Evolutionary conservation across 805 yeast species (phyloP).

Genomic region (Candida fluviatilis): DNA sequence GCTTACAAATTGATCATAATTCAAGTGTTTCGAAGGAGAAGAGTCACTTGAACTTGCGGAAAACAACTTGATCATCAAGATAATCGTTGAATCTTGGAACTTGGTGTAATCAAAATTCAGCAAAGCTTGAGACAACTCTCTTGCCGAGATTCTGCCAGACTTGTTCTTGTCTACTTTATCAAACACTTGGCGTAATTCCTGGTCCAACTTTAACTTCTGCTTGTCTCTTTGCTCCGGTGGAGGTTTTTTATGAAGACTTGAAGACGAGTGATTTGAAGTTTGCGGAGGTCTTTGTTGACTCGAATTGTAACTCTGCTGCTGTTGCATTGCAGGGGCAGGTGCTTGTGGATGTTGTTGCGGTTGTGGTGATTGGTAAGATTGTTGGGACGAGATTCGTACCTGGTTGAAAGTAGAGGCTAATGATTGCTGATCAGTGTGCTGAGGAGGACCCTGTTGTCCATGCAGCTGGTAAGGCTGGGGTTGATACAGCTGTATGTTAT

Average conservation of each 20-base stretch:
- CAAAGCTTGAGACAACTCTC: constrained; percentile 55
- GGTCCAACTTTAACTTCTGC: constrained; percentile 40
- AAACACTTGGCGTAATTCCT: constrained; percentile 46
- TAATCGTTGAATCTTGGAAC: constrained; percentile 57
- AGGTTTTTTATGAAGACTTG: constrained; percentile 7
- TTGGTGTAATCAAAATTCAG: constrained; percentile 61
- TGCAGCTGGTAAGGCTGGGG: constrained; percentile 5
- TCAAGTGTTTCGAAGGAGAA: constrained; percentile 18
- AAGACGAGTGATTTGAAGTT: constrained; percentile 3
- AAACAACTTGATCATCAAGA: constrained; percentile 60
- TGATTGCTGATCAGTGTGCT: constrained; percentile 7
- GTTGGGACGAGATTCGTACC: constrained; percentile 4
- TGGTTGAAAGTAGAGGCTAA: constrained; percentile 1
- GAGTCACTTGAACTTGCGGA: constrained; percentile 28
- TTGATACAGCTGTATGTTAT: constrained; percentile 5
- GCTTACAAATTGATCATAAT: constrained; percentile 60
- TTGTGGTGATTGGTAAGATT: constrained; percentile 9
- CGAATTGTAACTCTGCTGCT: constrained; percentile 1
- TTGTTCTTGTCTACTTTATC: constrained; percentile 52
- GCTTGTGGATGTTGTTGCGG: constrained; percentile 7
- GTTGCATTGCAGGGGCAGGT: constrained; percentile 6
- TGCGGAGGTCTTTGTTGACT: neutral
- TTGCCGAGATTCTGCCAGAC: constrained; percentile 51
- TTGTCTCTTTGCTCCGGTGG: constrained; percentile 3
- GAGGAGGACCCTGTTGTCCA: constrained; percentile 9